phyloP scores from a whole-genome alignment of 106 monocot species.

The Apostasia shenzhenica region DNA sequence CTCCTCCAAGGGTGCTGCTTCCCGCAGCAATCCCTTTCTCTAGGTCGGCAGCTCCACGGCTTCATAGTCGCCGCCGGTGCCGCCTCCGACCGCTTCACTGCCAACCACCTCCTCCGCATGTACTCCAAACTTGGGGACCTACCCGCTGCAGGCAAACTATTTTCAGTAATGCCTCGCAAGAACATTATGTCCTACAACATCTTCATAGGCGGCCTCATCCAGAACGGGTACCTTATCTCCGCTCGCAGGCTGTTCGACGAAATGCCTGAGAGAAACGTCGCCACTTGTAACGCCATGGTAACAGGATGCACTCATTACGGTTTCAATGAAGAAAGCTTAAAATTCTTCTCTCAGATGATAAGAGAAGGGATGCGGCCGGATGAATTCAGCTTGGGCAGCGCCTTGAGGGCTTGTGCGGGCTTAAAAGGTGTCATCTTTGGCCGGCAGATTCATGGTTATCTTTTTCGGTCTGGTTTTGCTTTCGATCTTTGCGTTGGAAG shows the following conservation, averaged over 20 bases:
- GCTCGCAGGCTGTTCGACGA: slow-evolving; percentile 51
- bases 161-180: slow-evolving; percentile 42
- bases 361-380: slow-evolving; percentile 36
- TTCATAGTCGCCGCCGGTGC: slow-evolving; percentile 50
- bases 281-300: slow-evolving; percentile 70
- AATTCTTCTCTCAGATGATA: slow-evolving; percentile 34
- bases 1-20: slow-evolving; percentile 41
- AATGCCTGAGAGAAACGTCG: slow-evolving; percentile 65
- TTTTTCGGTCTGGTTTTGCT: slow-evolving; percentile 31
- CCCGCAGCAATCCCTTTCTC: slow-evolving; percentile 12
- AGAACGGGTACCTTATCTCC: slow-evolving; percentile 23
- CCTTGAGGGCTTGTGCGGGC: slow-evolving; percentile 47
- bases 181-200: slow-evolving; percentile 76
- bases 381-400: slow-evolving; percentile 63
- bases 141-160: slow-evolving; percentile 18
- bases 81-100: slow-evolving; percentile 49
- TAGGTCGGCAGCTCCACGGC: slow-evolving; percentile 40
- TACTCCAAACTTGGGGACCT: slow-evolving; percentile 40
- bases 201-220: slow-evolving; percentile 42
- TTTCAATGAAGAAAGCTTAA: slow-evolving; percentile 36
- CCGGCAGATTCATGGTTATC: slow-evolving; percentile 45
- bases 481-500: slow-evolving; percentile 54
- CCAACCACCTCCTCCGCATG: slow-evolving; percentile 67
- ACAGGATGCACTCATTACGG: slow-evolving; percentile 46
- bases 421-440: slow-evolving; percentile 34